Evolutionary conservation across 345 rosid genomes (phyloP), one percentile per base, ranked within the genome.

Genomic region (Syzygium aqueum): DNA sequence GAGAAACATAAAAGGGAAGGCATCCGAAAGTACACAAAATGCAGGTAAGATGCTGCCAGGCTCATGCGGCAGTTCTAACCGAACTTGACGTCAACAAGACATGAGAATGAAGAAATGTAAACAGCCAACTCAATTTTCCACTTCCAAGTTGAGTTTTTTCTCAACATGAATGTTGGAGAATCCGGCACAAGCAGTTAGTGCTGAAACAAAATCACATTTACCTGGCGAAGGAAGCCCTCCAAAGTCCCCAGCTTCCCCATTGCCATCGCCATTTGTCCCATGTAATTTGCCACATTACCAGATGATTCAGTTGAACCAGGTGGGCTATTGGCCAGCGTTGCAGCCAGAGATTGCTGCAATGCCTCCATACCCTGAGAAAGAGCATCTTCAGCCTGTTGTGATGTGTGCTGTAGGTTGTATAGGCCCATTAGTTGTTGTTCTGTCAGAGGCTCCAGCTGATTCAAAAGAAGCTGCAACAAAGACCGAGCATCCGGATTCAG

Each of bases 261-360:
- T 51, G 99, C 99, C 99, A 97, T 94, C 80, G 98, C 99, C 99
- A 93, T 93, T 86, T 91, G 94, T 82, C 94, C 94, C 94, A 93
- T 93, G 80, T 93, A 93, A 88, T 93, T 91, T 54, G 92, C 94
- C 73, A 93, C 93, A 28, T 91, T 90, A 25, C 91, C 93, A 11
- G 91, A 89, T n/a, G 94, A 85, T 54, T 91, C 92, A 21, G 94
- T 88, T 27, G 92, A 84, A 63, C 89, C 89, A 59, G 94, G 93
- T 23, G 92, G 56, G 83, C 90, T 91, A 59, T 77, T 91, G 84
- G 94, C 91, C 87, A 93, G 87, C 8, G 94, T 93, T 88, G 91
- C 94, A 10, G 94, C 93, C 87, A 93, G 85, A 54, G 94, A 93
- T 91, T 96, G 99, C 90, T 97, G 99, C 89, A 97, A 89, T 86